These are phyloP conservation scores for Silene conica DNA, from an alignment of 148 eudicot species.

Conservation along the genomic window DNA sequence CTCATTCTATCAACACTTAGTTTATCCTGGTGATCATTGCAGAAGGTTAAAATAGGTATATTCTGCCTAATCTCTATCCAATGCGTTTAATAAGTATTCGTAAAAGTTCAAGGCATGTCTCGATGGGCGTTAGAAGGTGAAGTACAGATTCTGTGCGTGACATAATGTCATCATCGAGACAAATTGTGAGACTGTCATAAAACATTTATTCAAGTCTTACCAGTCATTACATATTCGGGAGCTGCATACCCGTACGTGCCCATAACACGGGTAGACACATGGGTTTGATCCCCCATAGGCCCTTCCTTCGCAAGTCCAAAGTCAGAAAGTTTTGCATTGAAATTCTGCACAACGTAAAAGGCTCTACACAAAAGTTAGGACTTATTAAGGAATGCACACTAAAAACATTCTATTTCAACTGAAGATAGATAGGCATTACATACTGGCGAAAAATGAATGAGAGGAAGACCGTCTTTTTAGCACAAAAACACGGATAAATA, in stretches of 20 bases:
- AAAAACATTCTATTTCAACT: neutral
- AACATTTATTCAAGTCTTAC: conserved; percentile 28
- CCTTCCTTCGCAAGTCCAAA: conserved; percentile 92
- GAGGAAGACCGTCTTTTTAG: too few relatives aligned
- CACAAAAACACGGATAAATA: too few relatives aligned
- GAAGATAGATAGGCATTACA: neutral
- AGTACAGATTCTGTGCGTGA: neutral
- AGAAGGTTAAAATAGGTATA: too few relatives aligned
- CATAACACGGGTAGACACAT: conserved; percentile 83
- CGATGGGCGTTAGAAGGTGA: neutral
- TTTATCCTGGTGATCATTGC: too few relatives aligned
- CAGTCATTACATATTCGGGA: conserved; percentile 87
- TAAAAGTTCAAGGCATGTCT: too few relatives aligned
- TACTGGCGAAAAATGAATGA: too few relatives aligned
- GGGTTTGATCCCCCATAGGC: conserved; percentile 79
- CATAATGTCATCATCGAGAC: neutral
- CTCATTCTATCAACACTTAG: too few relatives aligned
- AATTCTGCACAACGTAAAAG: conserved; percentile 45
- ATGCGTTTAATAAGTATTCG: too few relatives aligned
- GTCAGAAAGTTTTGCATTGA: conserved; percentile 83
- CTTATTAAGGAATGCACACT: conserved; percentile 8
- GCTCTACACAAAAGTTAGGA: neutral
- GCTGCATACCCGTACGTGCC: conserved; percentile 94
- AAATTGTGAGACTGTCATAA: neutral
- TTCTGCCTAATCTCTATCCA: too few relatives aligned